Conservation (phyloP, 2,329 filamentous ascomycete species). For the Onygena corvina region DNA sequence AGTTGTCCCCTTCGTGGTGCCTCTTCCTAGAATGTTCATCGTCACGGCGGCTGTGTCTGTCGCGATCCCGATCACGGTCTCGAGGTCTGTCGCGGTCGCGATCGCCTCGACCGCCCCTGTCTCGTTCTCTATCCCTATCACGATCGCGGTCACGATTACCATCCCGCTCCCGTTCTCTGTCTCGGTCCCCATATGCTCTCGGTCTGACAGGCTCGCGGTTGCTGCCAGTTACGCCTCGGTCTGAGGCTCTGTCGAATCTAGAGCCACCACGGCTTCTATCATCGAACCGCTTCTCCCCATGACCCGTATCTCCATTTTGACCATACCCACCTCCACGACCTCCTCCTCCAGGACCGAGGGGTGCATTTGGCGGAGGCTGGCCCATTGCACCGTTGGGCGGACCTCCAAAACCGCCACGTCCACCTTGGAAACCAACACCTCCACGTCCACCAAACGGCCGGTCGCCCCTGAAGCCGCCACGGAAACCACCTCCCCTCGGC, state of each 20-base stretch:
- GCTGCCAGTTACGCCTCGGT: conserved; percentile 52
- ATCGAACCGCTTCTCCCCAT: conserved; percentile 37
- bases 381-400: conserved; percentile 22
- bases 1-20: conserved; percentile 60
- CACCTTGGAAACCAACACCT: conserved; percentile 47
- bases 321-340: conserved; percentile 39
- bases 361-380: conserved; percentile 39
- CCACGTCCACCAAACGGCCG: conserved; percentile 39
- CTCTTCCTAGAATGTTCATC: conserved; percentile 50
- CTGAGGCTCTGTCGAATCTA: conserved; percentile 36
- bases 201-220: conserved; percentile 75
- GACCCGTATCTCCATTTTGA: conserved; percentile 35
- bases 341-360: conserved; percentile 45
- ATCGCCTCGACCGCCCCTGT: conserved; percentile 29
- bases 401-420: conserved; percentile 40
- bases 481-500: conserved; percentile 38
- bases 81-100: conserved; percentile 40
- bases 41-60: conserved; percentile 39
- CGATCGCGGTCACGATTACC: conserved; percentile 46
- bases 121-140: conserved; percentile 30
- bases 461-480: conserved; percentile 43
- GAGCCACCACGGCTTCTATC: conserved; percentile 43
- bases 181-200: conserved; percentile 43
- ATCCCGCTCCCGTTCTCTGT: conserved; percentile 42
- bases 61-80: conserved; percentile 40